phyloP scores from a whole-genome alignment of 2,329 filamentous ascomycete genomes.

The Septoria linicola region DNA sequence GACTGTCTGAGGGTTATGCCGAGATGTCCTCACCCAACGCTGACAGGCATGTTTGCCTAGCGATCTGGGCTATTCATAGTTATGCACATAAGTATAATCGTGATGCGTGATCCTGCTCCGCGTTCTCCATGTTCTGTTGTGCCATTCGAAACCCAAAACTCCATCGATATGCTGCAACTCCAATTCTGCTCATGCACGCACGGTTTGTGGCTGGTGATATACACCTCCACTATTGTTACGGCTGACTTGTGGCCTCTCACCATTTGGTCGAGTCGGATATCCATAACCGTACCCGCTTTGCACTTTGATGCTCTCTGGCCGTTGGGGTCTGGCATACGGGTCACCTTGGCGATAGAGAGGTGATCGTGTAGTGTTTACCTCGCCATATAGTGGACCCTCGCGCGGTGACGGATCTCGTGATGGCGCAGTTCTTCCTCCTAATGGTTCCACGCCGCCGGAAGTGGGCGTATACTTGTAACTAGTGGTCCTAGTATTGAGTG shows the following conservation, averaged over 20 bases:
- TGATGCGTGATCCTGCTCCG: constrained; percentile 9
- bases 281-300: constrained; percentile 26
- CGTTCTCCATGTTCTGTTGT: constrained; percentile 16
- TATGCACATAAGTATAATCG: constrained; percentile 17
- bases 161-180: background rate
- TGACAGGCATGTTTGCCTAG: constrained; percentile 14
- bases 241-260: constrained; percentile 22
- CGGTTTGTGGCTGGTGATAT: constrained; percentile 10
- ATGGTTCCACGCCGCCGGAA: constrained; percentile 30
- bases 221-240: constrained; percentile 18
- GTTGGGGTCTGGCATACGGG: constrained; percentile 33
- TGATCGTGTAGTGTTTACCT: constrained; percentile 23
- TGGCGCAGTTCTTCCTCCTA: constrained; percentile 14
- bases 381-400: constrained; percentile 26
- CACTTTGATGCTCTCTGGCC: constrained; percentile 42
- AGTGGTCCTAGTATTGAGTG: constrained; percentile 28
- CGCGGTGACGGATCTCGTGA: constrained; percentile 18
- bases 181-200: constrained; percentile 12
- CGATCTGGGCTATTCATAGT: constrained; percentile 17
- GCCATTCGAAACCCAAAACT: constrained; percentile 11
- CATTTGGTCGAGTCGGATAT: constrained; percentile 15
- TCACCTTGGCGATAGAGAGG: constrained; percentile 37
- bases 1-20: too few relatives aligned
- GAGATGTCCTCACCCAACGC: constrained; percentile 15
- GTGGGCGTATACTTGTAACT: constrained; percentile 32